These are phyloP conservation scores for Primulina huaijiensis DNA, from an alignment of 257 asterid species.

Conservation along the genomic window DNA sequence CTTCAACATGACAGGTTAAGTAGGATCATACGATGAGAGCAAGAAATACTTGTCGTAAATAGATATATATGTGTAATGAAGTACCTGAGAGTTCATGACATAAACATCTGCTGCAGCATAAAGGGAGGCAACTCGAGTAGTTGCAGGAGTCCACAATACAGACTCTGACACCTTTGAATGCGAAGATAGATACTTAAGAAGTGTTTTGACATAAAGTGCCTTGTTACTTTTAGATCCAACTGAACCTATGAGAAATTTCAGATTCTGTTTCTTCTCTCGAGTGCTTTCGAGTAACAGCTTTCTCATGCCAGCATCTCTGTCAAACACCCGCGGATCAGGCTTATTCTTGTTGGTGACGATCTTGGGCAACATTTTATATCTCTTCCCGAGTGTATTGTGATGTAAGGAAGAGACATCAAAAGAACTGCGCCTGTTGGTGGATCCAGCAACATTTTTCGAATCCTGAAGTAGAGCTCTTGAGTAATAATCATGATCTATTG, in stretches of 20 bases:
- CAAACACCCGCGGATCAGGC: slow-evolving; percentile 19
- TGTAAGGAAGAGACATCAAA: slow-evolving; percentile 18
- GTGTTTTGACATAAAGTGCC: slow-evolving; percentile 68
- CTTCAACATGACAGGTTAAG: background rate
- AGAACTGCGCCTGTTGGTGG: slow-evolving; percentile 22
- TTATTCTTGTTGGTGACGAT: slow-evolving; percentile 16
- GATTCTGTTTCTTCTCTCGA: slow-evolving; percentile 35
- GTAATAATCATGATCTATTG: slow-evolving; percentile 44
- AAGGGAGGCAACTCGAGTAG: slow-evolving; percentile 89
- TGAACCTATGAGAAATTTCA: slow-evolving; percentile 85
- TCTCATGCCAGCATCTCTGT: slow-evolving; percentile 31
- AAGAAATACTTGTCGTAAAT: background rate
- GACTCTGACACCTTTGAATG: slow-evolving; percentile 64
- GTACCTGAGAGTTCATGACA: slow-evolving; percentile 96
- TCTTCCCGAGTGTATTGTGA: slow-evolving; percentile 9
- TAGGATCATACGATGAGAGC: background rate
- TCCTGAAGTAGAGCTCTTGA: slow-evolving; percentile 53
- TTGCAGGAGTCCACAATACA: slow-evolving; percentile 94
- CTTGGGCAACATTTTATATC: slow-evolving; percentile 18
- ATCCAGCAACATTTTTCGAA: slow-evolving; percentile 26
- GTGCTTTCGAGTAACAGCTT: slow-evolving; percentile 33
- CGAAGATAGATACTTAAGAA: slow-evolving; percentile 55
- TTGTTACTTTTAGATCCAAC: slow-evolving; percentile 94
- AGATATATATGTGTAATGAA: background rate
- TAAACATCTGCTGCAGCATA: slow-evolving; percentile 95